Evolutionary conservation across 495 filamentous ascomycete genomes (phyloP).

Genomic region (Annulohypoxylon maeteangense): DNA sequence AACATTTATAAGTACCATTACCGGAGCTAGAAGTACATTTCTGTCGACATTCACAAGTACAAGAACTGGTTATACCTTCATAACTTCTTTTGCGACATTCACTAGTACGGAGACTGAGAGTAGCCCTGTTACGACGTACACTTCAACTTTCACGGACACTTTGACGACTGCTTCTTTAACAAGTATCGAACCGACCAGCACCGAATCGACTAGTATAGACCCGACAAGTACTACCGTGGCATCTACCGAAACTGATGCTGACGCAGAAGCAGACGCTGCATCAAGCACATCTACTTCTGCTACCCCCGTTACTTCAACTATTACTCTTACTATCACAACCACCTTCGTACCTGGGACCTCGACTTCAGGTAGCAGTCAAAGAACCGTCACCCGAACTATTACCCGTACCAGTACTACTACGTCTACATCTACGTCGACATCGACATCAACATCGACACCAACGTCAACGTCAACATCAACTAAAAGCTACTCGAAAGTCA

Average conservation of each 20-base stretch:
- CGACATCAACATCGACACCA: not conserved
- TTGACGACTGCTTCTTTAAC: not conserved
- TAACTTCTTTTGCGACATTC: constrained; percentile 6
- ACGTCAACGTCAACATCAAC: not conserved
- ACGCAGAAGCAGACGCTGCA: not conserved
- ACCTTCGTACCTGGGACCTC: not conserved
- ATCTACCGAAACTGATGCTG: not conserved
- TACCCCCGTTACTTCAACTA: constrained; percentile 3
- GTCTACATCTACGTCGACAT: not conserved
- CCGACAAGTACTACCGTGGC: no score
- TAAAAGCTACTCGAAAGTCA: not conserved
- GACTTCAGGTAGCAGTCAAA: not conserved
- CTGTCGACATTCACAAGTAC: not conserved
- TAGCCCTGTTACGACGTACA: not conserved
- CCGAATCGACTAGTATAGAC: no score
- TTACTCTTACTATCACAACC: not conserved
- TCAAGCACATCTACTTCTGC: constrained; percentile 8
- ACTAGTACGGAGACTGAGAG: constrained; percentile 4
- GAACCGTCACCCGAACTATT: constrained; percentile 7
- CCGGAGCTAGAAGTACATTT: not conserved
- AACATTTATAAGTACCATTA: constrained; percentile 11
- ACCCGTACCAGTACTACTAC: not conserved
- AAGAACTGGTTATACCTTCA: not conserved
- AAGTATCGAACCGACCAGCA: not conserved
- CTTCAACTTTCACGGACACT: not conserved